These are phyloP conservation scores for Platanus orientalis DNA, from an alignment of 164 flowering plant genomes.

Conservation along the genomic window DNA sequence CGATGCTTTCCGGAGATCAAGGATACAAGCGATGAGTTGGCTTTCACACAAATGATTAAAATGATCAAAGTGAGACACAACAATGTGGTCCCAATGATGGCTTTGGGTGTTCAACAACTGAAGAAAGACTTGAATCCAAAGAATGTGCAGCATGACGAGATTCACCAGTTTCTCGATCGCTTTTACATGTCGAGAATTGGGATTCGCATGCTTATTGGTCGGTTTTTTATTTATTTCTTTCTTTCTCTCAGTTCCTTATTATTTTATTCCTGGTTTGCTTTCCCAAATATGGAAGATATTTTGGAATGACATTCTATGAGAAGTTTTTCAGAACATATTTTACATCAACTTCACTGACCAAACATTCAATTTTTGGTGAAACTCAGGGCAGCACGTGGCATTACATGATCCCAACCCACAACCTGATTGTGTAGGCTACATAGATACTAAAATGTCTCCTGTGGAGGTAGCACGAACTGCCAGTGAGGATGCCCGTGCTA, in stretches of 20 bases:
- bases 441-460: constrained; percentile 88
- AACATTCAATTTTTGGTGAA: constrained; percentile 17
- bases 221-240: constrained; percentile 4
- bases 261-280: not conserved
- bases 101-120: constrained; percentile 90
- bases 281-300: not conserved
- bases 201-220: constrained; percentile 97
- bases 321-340: not conserved
- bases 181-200: constrained; percentile 98
- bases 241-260: constrained; percentile 5
- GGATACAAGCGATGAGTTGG: constrained; percentile 60
- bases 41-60: constrained; percentile 92
- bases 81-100: constrained; percentile 96
- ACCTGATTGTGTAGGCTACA: constrained; percentile 76
- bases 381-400: constrained; percentile 95
- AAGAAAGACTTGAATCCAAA: constrained; percentile 64
- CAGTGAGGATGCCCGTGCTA: constrained; percentile 82
- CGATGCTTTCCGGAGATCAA: constrained; percentile 72
- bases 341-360: constrained; percentile 4
- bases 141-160: constrained; percentile 52
- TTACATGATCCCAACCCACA: constrained; percentile 85
- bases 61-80: constrained; percentile 92
- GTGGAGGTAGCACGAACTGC: constrained; percentile 70
- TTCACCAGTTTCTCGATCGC: constrained; percentile 91
- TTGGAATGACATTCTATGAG: not conserved